Evolutionary conservation across 208 protist genomes (phyloP).

Genomic region (Endotrypanum monterogeii): DNA sequence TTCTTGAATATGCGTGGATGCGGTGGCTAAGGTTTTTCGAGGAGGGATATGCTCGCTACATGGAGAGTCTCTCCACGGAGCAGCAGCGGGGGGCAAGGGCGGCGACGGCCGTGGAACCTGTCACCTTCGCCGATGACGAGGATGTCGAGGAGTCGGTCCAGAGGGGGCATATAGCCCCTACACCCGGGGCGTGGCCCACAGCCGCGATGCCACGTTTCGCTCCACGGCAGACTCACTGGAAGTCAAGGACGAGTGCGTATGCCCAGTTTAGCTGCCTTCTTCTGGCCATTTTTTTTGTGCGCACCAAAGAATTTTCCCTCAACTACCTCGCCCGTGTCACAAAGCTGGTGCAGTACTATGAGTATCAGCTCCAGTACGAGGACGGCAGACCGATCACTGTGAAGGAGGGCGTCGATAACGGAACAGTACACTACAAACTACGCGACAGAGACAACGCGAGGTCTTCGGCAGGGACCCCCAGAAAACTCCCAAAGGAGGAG

Average conservation of each 20-base stretch:
- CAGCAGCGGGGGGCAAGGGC: background rate
- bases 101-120: background rate
- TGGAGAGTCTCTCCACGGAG: conserved; percentile 17
- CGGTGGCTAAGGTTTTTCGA: conserved; percentile 33
- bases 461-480: background rate
- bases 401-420: conserved; percentile 7
- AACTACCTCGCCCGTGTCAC: conserved; percentile 52
- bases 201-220: conserved; percentile 22
- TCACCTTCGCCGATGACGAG: conserved; percentile 3
- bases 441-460: conserved; percentile 10
- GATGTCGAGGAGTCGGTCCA: background rate
- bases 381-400: conserved; percentile 27
- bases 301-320: conserved; percentile 38
- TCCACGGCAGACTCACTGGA: conserved; percentile 24
- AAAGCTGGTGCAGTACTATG: conserved; percentile 47
- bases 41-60: conserved; percentile 29
- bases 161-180: background rate
- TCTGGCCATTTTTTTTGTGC: conserved; percentile 43
- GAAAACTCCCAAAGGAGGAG: background rate
- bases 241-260: conserved; percentile 34
- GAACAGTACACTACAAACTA: conserved; percentile 3
- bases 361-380: conserved; percentile 23
- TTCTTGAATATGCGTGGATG: conserved; percentile 27
- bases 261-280: conserved; percentile 45
- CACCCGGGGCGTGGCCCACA: background rate